Conservation (phyloP, 2,329 filamentous ascomycete species). For the Sarocladiaceae sp. region DNA sequence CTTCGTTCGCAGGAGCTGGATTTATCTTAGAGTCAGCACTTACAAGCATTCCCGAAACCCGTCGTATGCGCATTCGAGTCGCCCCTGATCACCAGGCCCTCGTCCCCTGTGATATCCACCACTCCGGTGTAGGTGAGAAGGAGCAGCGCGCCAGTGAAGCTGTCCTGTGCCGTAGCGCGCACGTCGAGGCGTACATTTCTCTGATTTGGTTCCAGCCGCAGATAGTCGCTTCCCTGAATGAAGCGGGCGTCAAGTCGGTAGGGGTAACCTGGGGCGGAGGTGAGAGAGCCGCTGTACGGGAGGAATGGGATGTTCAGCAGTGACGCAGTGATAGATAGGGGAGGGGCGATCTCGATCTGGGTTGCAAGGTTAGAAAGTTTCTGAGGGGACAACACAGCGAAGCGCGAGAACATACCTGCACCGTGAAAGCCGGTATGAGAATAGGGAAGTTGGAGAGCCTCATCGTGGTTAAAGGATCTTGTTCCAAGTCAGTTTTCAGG, state of each 20-base stretch:
- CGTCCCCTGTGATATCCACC: conserved; percentile 26
- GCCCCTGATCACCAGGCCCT: conserved; percentile 27
- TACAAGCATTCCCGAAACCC: conserved; percentile 32
- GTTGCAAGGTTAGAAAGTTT: neutral
- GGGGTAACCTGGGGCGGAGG: conserved; percentile 29
- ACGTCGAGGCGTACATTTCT: conserved; percentile 32
- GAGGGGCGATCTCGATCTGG: conserved; percentile 27
- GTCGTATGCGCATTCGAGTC: conserved; percentile 29
- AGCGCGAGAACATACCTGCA: conserved; percentile 21
- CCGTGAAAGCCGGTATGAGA: conserved; percentile 31
- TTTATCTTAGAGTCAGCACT: conserved; percentile 17
- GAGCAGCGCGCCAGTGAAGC: conserved; percentile 24
- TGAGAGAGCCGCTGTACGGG: conserved; percentile 22
- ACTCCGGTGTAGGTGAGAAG: conserved; percentile 32
- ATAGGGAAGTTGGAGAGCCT: conserved; percentile 28
- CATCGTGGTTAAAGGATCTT: conserved; percentile 14
- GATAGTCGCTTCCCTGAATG: conserved; percentile 32
- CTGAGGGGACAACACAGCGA: neutral
- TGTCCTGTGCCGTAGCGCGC: conserved; percentile 26
- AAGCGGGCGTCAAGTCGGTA: conserved; percentile 29
- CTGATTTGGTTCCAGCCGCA: conserved; percentile 31
- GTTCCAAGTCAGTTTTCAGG: too few relatives aligned
- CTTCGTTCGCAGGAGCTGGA: too few relatives aligned
- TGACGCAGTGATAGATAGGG: conserved; percentile 24
- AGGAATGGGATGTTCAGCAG: conserved; percentile 28